Evolutionary conservation across 169 alveolate species (phyloP).

Genomic region (Eimeria maxima): DNA sequence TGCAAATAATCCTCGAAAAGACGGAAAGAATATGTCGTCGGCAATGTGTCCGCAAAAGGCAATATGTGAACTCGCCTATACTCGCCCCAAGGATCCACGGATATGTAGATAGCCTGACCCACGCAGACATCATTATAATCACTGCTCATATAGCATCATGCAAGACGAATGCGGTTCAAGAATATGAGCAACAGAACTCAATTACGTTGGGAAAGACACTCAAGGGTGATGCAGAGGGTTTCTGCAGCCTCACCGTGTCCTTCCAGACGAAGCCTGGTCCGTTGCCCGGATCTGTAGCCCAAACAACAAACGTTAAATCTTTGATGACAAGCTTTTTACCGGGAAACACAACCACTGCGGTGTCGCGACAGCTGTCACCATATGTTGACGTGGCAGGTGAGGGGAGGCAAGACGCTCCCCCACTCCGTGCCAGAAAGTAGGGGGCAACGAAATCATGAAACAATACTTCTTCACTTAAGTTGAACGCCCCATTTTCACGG

Average conservation of each 20-base stretch:
- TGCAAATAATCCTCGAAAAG: conserved; percentile 86
- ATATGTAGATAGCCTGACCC: conserved; percentile 86
- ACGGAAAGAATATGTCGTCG: conserved; percentile 87
- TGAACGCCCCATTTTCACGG: not conserved
- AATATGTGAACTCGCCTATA: conserved; percentile 85
- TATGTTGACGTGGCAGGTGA: conserved; percentile 41
- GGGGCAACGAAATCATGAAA: conserved; percentile 79
- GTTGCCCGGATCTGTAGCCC: conserved; percentile 85
- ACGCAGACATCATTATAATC: not conserved
- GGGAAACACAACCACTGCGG: conserved; percentile 79
- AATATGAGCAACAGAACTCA: not conserved
- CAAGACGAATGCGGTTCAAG: not conserved
- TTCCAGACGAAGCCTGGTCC: conserved; percentile 82
- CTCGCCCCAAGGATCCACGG: conserved; percentile 88
- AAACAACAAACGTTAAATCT: conserved; percentile 82
- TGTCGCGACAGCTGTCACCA: conserved; percentile 37
- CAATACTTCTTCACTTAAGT: conserved; percentile 33
- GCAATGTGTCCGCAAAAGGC: conserved; percentile 89
- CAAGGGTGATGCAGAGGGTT: not conserved
- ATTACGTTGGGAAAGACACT: not conserved
- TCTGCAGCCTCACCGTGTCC: conserved; percentile 79
- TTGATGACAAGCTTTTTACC: conserved; percentile 81
- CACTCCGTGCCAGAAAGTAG: conserved; percentile 56
- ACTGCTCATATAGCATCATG: not conserved
- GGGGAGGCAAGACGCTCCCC: not conserved